Evolutionary conservation across 805 yeast species (phyloP), one percentile per base, ranked within the genome.

Genomic region (Lipomyces spencermartinsiae): DNA sequence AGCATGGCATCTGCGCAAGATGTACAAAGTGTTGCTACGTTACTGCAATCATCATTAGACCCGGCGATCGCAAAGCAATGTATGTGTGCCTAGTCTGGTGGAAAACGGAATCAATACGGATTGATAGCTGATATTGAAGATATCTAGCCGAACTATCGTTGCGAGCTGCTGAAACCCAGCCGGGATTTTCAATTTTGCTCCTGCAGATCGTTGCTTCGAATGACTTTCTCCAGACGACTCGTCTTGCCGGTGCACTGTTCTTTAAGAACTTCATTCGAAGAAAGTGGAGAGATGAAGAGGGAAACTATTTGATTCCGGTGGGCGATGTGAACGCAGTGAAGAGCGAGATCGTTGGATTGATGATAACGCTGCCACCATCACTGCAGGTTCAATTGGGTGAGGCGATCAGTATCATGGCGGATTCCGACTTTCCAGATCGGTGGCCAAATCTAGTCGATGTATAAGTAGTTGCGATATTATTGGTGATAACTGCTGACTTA

Each of bases 381-480:
- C 81, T 95, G 65, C 97, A 94, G 76, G 83, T 88, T n/a, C 99
- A 96, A 80, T 86, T 95, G 61, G 98, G 98, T 63, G 99, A 96
- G 79, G 89, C 97, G 1, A 88, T 96, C 65, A 88, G 97, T 16
- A 82, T 91, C 63, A 94, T 95, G 74, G 99, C 99, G 2, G 97
- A 93, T 77, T 88, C 93, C 67, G 99, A 95, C 78, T 95, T 95
- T 80, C 99, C 99, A 0, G 89, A 90, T 53, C 82, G 87, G 61
- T 95, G 99, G 99, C 87, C 88, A 1, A 83, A 85, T 62, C 83
- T 95, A 69, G 81, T 92, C 43, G 92, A 90, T 73, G 90, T 71
- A 55, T 12, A 2, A 74, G 59, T 33, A 3, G 19, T 53, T 7
- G 19, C 19, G 43, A 22, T 56, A 5, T 14, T 56, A 9, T n/a